Evolutionary conservation across 2,329 filamentous ascomycete genomes (phyloP), one percentile per base, ranked within the genome.

Genomic region (Thelonectria olida): DNA sequence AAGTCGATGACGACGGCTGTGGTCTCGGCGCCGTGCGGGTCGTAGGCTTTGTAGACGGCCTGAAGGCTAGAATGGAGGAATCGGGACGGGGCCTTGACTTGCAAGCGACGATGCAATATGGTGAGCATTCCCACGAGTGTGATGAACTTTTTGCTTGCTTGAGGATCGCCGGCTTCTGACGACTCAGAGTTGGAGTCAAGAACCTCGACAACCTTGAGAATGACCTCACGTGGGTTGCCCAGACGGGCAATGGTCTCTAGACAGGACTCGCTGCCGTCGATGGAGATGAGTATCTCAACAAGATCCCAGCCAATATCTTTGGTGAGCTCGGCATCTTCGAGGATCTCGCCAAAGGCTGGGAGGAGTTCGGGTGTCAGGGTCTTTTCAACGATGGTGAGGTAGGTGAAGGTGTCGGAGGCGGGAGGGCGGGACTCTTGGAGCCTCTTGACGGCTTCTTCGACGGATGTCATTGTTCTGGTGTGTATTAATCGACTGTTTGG

Each of bases 261-360:
- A 72, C 92, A 93, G 47, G 83, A 77, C 67, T 91, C 88, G n/a
- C 89, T 90, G 12, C 84, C 87, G 1, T 90, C 83, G 5, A 93
- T 78, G 34, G 87, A 83, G 22, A 93, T 82, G 5, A 96, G 84
- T 71, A 92, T 86, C 72, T 91, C 89, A 20, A 96, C 89, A 52
- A 95, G 80, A 74, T 96, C 92, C 92, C 92, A 96, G 50, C 92
- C 92, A 69, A 95, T 93, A 58, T 92, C 90, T 62, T 85, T 86
- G 3, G 91, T 92, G 58, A 94, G 80, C 59, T 85, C 82, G 9
- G 83, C 81, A 81, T 92, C 88, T 74, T 91, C 86, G 17, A 92
- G 81, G 34, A 92, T 86, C 20, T 89, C 83, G 67, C 92, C 85
- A 45, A 95, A 82, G 4, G 85, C 79, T 1, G 90, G 89, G 42